phyloP scores from a whole-genome alignment of 75 land plant species.

The Pinus tabuliformis region DNA sequence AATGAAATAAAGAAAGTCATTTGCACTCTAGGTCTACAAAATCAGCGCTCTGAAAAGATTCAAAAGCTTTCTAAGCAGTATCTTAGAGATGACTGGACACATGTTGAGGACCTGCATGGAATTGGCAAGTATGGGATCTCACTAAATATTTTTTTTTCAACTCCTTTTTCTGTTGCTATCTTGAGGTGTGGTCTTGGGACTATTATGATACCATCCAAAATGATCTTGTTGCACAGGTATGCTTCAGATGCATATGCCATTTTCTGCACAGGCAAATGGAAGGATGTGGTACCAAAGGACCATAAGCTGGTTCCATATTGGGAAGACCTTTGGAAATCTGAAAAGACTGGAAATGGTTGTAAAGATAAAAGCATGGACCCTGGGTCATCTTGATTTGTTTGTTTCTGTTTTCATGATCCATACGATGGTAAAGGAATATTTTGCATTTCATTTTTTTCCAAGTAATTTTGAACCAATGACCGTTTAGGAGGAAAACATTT shows the following conservation, averaged over 20 bases:
- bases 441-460: too few relatives aligned
- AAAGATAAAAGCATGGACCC: too few relatives aligned
- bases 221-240: constrained; percentile 44
- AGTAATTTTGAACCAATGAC: too few relatives aligned
- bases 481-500: too few relatives aligned
- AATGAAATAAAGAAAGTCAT: constrained; percentile 52
- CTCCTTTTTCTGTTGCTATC: neutral
- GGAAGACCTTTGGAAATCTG: constrained; percentile 14
- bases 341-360: neutral
- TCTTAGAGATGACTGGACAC: constrained; percentile 55
- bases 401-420: too few relatives aligned
- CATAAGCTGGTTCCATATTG: constrained; percentile 67
- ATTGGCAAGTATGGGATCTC: constrained; percentile 71
- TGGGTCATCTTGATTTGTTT: too few relatives aligned
- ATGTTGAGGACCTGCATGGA: constrained; percentile 80
- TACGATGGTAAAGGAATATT: too few relatives aligned
- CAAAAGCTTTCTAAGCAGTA: constrained; percentile 66
- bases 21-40: constrained; percentile 63
- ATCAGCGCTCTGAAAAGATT: constrained; percentile 59
- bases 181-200: neutral
- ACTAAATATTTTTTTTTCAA: neutral
- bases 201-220: neutral
- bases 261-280: constrained; percentile 80
- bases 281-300: constrained; percentile 59
- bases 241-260: constrained; percentile 94